Evolutionary conservation across 2,329 filamentous ascomycete species (phyloP), one percentile per base, ranked within the genome.

Genomic region (Exophiala spinifera): DNA sequence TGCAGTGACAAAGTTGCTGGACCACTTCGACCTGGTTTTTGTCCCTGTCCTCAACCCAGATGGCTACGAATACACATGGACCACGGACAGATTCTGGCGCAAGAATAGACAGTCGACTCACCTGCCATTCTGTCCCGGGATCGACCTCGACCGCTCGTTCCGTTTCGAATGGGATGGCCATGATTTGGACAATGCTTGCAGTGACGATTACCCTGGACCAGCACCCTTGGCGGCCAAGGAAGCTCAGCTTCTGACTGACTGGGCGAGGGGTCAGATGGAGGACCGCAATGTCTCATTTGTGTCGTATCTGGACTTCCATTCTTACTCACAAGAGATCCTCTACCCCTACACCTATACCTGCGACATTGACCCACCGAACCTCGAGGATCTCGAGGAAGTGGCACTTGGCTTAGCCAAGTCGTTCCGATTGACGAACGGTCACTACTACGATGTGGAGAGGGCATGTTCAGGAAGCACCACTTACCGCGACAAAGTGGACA

Each of bases 321-420:
- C 89, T 1, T 99, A 97, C 70, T 95, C 90, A 0, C 91, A 99
- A 72, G 88, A 96, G 71, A 86, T 99, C 19, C 79, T 97, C 7
- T 96, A 94, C 68, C 94, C 94, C 0, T 97, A 91, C 69, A 86
- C 88, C 4, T 96, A 89, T 72, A 89, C 88, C 11, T 99, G 94
- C 76, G 74, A 77, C 4, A 78, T 81, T 4, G 77, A 85, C 23
- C 92, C 94, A 11, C 91, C 92, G 0, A 91, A 91, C 34, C 76
- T 94, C 14, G 94, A 99, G 72, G 95, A 95, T 64, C 80, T 99
- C 1, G 84, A 96, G 70, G 94, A 99, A 70, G 80, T 97, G 15
- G 94, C 86, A 1, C 80, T 91, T 52, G 92, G 91, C 21, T 79
- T 99, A 23, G 87, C 89, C 53, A 96, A 96, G 71, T 87, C 91